Base-by-base conservation (phyloP, 1,284 basidiomycete species). In the Boletus smithii region DNA sequence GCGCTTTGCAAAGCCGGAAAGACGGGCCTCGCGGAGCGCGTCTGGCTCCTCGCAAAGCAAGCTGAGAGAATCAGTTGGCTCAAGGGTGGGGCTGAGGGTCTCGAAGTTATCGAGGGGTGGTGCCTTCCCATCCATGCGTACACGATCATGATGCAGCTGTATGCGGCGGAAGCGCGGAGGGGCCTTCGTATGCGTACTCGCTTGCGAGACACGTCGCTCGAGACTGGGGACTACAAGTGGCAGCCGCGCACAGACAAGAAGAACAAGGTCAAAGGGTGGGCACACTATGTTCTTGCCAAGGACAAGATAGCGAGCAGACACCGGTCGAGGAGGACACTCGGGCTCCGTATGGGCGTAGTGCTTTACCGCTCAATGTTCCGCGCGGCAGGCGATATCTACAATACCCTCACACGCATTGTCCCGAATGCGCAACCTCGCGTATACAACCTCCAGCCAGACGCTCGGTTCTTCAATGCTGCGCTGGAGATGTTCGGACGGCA, bases 61-160 rank as follows among this genome's bases (percentile, higher is more conserved):
- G 81, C 79, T 0, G 80, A 85, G 57, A 63, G 59, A n/a, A 65
- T 65, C 11, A 85, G 81, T 50, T 78, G 78, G 75, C 37, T 59
- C 22, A 57, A 55, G 4, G 51, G 49, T 9, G 59, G 62, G 18
- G 57, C 48, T 2, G 49, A 40, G 26, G 48, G 48, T 32, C 29
- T 36, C n/a, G 53, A 62, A 11, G 51, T 49, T 11, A 48, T 56
- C 16, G 53, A 66, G 29, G 78, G 80, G 0, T 88, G 87, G 85
- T 70, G 70, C 47, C 66, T 90, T 20, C 78, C 84, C 4, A 67
- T 82, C 3, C 72, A 81, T 14, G 80, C 83, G 1, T 90, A 88
- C 62, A 89, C 85, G 2, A 67, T 77, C 39, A 86, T 90, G 80
- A 62, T 91, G 48, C 72, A 81, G 45, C 70, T 78, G 36, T 88